Evolutionary conservation across 495 filamentous ascomycete species (phyloP), one percentile per base, ranked within the genome.

Genomic region (Choiromyces venosus): DNA sequence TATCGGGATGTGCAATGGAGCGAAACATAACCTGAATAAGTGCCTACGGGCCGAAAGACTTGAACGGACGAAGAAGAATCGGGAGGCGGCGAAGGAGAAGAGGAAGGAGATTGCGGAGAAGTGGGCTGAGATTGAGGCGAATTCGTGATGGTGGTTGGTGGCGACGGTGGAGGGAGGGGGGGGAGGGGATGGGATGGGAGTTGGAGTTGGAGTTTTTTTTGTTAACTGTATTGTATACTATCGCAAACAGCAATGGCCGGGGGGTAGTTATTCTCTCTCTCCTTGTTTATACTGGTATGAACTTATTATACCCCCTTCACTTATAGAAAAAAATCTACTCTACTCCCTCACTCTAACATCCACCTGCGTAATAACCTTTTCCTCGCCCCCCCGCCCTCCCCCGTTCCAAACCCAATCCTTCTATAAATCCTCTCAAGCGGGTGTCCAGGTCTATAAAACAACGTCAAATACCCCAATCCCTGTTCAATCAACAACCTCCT

Each of bases 51-150:
- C 86, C 9, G 92, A 97, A 82, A 87, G 95, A 73, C 82, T 88
- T 7, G 90, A 93, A 82, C 89, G 89, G 36, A 93, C 92, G 37
- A 88, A 86, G 78, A 80, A 82, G 80, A 97, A 98, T 83, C 88
- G 94, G 68, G 90, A 91, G 75, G 81, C 83, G 38, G 93, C 93
- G 52, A 87, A 86, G 78, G 84, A 84, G 75, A 92, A 92, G 82
- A 87, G 89, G 71, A 85, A 87, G 69, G 86, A 86, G 76, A 88
- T 96, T 73, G 86, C 90, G 82, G 85, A 86, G 80, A 87, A 87
- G 52, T 97, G 93, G 93, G 89, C 88, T 40, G 92, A 96, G 73
- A 92, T 93, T 82, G 92, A 94, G 82, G 88, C 88, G 77, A 91
- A 93, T 77, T 87, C 86, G 40, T 92, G 79, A 86, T 19, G 29